Base-by-base conservation (phyloP, 345 rosid genomes). In the Rhodamnia rubescens region DNA sequence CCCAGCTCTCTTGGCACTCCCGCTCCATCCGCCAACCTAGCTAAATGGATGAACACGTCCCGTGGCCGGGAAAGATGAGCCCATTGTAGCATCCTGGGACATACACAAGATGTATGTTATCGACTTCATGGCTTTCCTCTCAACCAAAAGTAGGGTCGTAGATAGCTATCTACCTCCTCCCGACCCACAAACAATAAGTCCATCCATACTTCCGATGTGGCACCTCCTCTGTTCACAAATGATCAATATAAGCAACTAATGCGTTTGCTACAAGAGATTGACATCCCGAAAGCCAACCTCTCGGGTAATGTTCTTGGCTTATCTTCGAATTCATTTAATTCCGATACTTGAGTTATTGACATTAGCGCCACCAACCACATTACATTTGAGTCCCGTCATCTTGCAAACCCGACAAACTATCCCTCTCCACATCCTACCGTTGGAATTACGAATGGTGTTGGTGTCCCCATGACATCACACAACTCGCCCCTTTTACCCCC, bases 61-160 rank as follows among this genome's bases (percentile, higher is more conserved):
- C 36, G 0, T 0, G 2, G 8, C 4, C 1, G 1, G 69, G 36
- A 59, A 12, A n/a, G 18, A 59, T 59, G 36, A 1, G 18, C 29
- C 36, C 69, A 59, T 0, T 1, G 1, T 59, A 36, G 36, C 18
- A 59, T n/a, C 69, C 18, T 8, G 14, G 1, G 69, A 59, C 29
- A 59, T n/a, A 59, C 3, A n/a, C 0, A 0, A 1, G 69, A n/a
- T 2, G 9, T 59, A 4, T 59, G 69, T n/a, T 59, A 2, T n/a
- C 27, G 69, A 58, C 36, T 59, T 59, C 69, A 59, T 6, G 18
- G 18, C 18, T 59, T 59, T 3, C 69, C 18, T 59, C 69, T 36
- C 4, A n/a, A n/a, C 0, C 8, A n/a, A 16, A 58, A n/a, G 18
- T 6, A 58, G 32, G 4, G 0, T 6, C 0, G 2, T n/a, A 36